A percentile compares a stretch with the other conserved stretches of the same genome.
Conservation (phyloP, 352 stramenopile species). For the Phytophthora fragariae region DNA sequence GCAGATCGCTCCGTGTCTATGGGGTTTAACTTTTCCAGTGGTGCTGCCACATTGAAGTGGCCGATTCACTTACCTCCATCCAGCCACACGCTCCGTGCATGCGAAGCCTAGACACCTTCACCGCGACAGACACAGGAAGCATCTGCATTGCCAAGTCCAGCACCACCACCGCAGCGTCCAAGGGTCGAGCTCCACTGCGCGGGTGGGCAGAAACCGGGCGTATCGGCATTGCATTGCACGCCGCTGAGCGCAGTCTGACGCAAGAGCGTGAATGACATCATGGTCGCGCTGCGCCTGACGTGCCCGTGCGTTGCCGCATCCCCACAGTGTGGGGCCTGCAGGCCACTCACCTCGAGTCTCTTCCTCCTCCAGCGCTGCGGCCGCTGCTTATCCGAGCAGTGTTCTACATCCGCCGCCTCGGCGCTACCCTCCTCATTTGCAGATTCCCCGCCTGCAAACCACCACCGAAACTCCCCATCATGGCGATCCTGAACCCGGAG, state of each 20-base stretch:
- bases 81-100: neutral
- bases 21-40: neutral
- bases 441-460: constrained; percentile 38
- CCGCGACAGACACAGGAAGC: neutral
- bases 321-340: constrained; percentile 13
- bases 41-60: neutral
- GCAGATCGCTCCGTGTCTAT: neutral
- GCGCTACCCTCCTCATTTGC: constrained; percentile 35
- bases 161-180: neutral
- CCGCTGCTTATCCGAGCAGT: constrained; percentile 1
- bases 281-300: constrained; percentile 43
- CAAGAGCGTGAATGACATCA: constrained; percentile 60
- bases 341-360: constrained; percentile 37
- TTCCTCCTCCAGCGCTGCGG: constrained; percentile 5
- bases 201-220: constrained; percentile 26
- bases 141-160: neutral
- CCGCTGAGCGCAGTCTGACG: constrained; percentile 25
- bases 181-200: neutral
- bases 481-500: constrained; percentile 78
- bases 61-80: neutral
- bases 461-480: constrained; percentile 33
- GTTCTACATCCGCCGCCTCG: constrained; percentile 12
- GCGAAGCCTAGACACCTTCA: neutral
- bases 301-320: constrained; percentile 11
- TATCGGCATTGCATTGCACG: constrained; percentile 17